Conservation (phyloP, 139 green algal species). For the Pseudopediastrum boryanum region DNA sequence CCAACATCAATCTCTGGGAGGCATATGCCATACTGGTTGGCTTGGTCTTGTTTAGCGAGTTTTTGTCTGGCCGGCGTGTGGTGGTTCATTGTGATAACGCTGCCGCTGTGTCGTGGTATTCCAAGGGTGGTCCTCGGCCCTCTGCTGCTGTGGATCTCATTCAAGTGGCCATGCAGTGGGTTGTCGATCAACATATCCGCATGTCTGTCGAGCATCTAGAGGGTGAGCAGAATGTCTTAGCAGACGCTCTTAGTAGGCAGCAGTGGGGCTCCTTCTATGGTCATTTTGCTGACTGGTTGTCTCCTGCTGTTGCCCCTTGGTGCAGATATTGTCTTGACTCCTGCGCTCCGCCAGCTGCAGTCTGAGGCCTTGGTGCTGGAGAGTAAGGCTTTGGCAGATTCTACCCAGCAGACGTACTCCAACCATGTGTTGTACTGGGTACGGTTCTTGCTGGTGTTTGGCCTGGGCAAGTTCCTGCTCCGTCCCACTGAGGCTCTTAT, state of each 20-base stretch:
- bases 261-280: background rate
- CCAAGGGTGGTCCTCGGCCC: background rate
- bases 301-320: background rate
- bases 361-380: background rate
- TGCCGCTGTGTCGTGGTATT: background rate
- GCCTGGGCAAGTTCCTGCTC: background rate
- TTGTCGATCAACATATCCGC: background rate
- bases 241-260: background rate
- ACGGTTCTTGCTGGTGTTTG: background rate
- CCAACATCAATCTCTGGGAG: background rate
- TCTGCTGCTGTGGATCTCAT: background rate
- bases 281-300: background rate
- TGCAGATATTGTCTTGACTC: background rate
- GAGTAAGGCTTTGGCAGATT: background rate
- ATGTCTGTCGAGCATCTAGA: background rate
- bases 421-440: conserved; percentile 1
- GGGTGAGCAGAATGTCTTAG: background rate
- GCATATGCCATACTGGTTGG: background rate
- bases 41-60: background rate
- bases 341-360: background rate
- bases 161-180: background rate
- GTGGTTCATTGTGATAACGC: background rate
- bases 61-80: background rate
- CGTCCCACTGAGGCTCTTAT: background rate
- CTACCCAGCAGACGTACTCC: background rate